Evolutionary conservation across 257 asterid species (phyloP).

Genomic region (Solanum etuberosum): DNA sequence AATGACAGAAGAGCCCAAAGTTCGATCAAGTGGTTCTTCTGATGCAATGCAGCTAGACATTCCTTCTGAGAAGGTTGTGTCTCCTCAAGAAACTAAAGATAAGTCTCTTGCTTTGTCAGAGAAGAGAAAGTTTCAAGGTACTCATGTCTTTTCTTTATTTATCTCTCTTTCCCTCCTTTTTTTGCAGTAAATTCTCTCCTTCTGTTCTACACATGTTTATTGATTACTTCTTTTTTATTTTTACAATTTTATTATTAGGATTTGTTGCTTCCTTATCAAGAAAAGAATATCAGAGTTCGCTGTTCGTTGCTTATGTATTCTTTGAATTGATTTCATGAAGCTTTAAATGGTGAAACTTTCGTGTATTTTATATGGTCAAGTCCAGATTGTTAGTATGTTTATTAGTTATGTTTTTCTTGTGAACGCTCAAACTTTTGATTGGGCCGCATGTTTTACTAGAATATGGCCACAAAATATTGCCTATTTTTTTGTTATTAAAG

Average conservation of each 20-base stretch:
- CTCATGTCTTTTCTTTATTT: neutral
- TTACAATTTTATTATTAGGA: neutral
- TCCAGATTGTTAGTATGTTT: neutral
- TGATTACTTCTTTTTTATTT: neutral
- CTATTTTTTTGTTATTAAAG: neutral
- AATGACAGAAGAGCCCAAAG: conserved; percentile 4
- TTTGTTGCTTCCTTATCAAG: neutral
- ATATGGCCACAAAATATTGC: neutral
- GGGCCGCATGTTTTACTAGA: neutral
- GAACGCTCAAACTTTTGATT: neutral
- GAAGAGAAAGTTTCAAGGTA: conserved; percentile 26
- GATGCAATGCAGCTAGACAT: conserved; percentile 2
- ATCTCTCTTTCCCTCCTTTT: neutral
- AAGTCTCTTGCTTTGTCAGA: neutral
- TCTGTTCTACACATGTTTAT: neutral
- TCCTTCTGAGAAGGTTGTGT: conserved; percentile 2
- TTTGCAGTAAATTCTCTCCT: neutral
- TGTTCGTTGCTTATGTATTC: neutral
- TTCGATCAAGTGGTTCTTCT: neutral
- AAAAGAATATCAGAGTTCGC: neutral
- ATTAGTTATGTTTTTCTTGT: neutral
- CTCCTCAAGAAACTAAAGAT: conserved; percentile 6
- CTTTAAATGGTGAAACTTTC: neutral
- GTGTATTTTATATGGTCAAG: neutral
- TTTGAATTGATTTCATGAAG: neutral